Base-by-base conservation (phyloP, 75 land plant genomes). In the Cunninghamia lanceolata region DNA sequence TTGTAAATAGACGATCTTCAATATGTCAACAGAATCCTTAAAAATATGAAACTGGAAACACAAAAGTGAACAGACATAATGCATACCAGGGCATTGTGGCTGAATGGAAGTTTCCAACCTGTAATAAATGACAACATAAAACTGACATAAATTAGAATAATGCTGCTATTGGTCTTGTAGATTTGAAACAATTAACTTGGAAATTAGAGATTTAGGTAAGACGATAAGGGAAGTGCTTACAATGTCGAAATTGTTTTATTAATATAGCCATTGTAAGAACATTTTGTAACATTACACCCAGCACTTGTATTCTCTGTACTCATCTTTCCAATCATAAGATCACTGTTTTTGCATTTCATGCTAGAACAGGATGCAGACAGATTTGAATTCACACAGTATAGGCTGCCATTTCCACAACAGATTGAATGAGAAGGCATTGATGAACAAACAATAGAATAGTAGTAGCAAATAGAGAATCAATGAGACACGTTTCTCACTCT, bases 231-330 rank as follows among this genome's bases (percentile, higher is more conserved):
- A 77, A 30, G 79, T 75, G 66, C 90, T 85, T 85, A 95, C 96
- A 68, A 82, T 21, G 95, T 85, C 30, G 80, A 1, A 66, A 95
- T 92, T 85, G 88, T 89, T 42, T 90, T 91, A 85, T 94, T 94
- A 14, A 86, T 89, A 87, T 85, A 91, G 53, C 96, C 96, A 83
- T 84, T 84, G 81, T 95, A 95, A 38, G 82, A 86, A 87, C 96
- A 95, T 21, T 94, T 88, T 45, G 96, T 94, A 80, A 95, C 95
- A 86, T 88, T 95, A 84, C 96, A 95, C 35, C 96, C 96, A 73
- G 68, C 93, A 86, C 87, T 85, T 25, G 90, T 89, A 38, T 45
- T 88, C 47, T 92, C 89, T 6, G 85, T 30, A 3, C 92, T 90
- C 17, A 87, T 30, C 87, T 91, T 94, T 38, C 96, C 96, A 21